Evolutionary conservation across 176 grass and related monocot species (phyloP).

Genomic region (Carex parvula): DNA sequence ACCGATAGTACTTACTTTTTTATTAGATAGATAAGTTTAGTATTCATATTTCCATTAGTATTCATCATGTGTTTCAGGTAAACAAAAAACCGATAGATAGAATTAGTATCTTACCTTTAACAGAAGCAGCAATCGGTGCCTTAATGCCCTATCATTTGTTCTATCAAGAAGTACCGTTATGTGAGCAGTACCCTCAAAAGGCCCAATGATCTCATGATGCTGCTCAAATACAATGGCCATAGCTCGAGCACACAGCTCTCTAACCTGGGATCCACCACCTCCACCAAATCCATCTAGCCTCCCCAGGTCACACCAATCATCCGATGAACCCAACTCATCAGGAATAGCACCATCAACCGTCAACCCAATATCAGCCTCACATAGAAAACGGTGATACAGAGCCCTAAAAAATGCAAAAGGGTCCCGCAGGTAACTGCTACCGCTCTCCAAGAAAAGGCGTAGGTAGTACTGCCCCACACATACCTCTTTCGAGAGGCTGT

Average conservation of each 20-base stretch:
- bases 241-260: slow-evolving; percentile 96
- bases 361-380: slow-evolving; percentile 93
- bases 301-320: slow-evolving; percentile 99
- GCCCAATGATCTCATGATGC: slow-evolving; percentile 80
- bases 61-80: neutral
- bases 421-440: slow-evolving; percentile 86
- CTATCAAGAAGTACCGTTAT: slow-evolving; percentile 94
- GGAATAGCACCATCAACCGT: slow-evolving; percentile 97
- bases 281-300: slow-evolving; percentile 99
- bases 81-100: neutral
- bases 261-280: slow-evolving; percentile 87
- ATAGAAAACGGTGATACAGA: slow-evolving; percentile 96
- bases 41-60: neutral
- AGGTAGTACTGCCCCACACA: slow-evolving; percentile 99
- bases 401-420: slow-evolving; percentile 95
- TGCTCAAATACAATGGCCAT: slow-evolving; percentile 99
- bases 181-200: slow-evolving; percentile 95
- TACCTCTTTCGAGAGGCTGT: slow-evolving; percentile 95
- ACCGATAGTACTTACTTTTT: neutral
- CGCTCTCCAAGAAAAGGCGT: slow-evolving; percentile 80
- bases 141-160: slow-evolving; percentile 90
- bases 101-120: slow-evolving; percentile 51
- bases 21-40: neutral
- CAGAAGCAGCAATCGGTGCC: slow-evolving; percentile 74
- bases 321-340: slow-evolving; percentile 90